These are phyloP conservation scores for Fusarium nodosum DNA, from an alignment of 2,329 filamentous ascomycete genomes.

Conservation along the genomic window DNA sequence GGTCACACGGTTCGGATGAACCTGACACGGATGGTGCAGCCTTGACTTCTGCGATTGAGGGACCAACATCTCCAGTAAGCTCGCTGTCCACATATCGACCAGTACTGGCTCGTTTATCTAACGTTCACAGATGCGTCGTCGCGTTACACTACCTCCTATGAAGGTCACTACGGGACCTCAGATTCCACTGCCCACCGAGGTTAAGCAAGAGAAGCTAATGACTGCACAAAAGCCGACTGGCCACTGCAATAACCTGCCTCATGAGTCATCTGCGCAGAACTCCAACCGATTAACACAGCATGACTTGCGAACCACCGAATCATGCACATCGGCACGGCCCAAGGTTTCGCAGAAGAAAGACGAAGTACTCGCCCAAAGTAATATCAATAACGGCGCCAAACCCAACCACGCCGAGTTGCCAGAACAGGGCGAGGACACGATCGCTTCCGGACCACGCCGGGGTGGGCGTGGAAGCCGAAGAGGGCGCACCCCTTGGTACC, in stretches of 20 bases:
- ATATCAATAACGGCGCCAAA: neutral
- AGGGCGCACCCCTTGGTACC: constrained; percentile 46
- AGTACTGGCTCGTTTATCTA: constrained; percentile 10
- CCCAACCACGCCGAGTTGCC: constrained; percentile 32
- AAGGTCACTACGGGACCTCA: constrained; percentile 40
- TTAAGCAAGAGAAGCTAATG: constrained; percentile 21
- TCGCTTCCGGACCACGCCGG: constrained; percentile 25
- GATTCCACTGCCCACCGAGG: constrained; percentile 46
- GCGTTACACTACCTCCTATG: constrained; percentile 48
- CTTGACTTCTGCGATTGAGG: constrained; percentile 10
- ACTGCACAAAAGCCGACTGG: neutral
- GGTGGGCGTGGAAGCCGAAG: constrained; percentile 47
- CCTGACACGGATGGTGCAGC: constrained; percentile 16
- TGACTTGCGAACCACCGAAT: constrained; percentile 1
- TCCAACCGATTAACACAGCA: neutral
- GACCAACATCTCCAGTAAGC: constrained; percentile 32
- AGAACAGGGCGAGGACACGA: constrained; percentile 7
- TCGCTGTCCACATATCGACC: neutral
- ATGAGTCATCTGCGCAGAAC: neutral
- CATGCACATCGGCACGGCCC: constrained; percentile 4
- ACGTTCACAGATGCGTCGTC: constrained; percentile 41
- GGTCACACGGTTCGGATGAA: constrained; percentile 44
- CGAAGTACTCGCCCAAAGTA: neutral
- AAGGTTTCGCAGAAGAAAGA: constrained; percentile 7
- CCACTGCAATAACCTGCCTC: constrained; percentile 1